Conservation (phyloP, 2,329 filamentous ascomycete species). For the Botrytis cinerea region DNA sequence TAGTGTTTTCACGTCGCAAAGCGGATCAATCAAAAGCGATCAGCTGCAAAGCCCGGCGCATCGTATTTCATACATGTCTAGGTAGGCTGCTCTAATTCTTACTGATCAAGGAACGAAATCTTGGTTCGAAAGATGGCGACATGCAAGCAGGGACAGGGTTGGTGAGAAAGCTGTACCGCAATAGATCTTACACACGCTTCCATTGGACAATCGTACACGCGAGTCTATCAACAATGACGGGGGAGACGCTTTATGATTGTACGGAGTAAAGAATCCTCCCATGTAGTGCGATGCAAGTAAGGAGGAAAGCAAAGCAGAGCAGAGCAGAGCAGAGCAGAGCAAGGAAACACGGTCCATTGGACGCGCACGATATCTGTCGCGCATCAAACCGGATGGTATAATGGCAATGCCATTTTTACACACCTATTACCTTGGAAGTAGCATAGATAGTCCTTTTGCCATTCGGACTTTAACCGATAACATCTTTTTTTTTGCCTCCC, state of each 20-base stretch:
- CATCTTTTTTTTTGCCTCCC: slow-evolving; percentile 8
- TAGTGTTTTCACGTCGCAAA: neutral
- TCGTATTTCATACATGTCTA: neutral
- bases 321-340: neutral
- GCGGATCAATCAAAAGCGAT: slow-evolving; percentile 1
- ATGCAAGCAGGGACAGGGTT: slow-evolving; percentile 14
- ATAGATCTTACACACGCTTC: neutral
- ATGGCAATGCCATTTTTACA: neutral
- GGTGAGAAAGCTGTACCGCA: neutral
- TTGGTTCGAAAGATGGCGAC: slow-evolving; percentile 16
- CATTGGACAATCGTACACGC: slow-evolving; percentile 2
- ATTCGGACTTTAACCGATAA: neutral
- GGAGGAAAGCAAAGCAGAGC: neutral
- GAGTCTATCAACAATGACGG: slow-evolving; percentile 7
- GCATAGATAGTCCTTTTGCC: neutral
- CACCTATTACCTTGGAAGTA: neutral
- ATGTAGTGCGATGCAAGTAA: slow-evolving; percentile 8
- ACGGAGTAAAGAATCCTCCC: slow-evolving; percentile 4
- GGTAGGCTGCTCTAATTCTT: neutral
- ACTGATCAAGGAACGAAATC: neutral
- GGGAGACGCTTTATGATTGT: neutral
- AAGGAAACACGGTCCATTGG: neutral
- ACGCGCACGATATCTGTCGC: neutral
- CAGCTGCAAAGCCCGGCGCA: slow-evolving; percentile 8
- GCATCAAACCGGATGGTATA: neutral